Evolutionary conservation across 1,139 yeast species (phyloP).

Genomic region (Debaryomyces sp.): DNA sequence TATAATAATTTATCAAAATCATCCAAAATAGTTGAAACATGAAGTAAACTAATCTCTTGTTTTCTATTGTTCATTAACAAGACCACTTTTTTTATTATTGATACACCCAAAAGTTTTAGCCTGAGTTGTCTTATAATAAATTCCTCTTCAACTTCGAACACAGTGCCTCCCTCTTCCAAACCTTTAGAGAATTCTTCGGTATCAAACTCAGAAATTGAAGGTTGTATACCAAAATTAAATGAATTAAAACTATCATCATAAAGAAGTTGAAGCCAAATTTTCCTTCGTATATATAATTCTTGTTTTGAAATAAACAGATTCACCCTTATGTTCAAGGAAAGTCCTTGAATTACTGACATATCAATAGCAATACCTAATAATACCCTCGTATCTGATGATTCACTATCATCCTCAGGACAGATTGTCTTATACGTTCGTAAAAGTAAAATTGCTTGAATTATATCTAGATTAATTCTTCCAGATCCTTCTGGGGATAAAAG

Average conservation of each 20-base stretch:
- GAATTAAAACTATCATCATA: not conserved
- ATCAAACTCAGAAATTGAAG: not conserved
- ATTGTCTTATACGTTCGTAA: conserved; percentile 48
- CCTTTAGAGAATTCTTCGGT: not conserved
- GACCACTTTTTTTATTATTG: not conserved
- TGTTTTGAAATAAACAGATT: not conserved
- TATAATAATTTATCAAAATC: not conserved
- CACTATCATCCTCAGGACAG: conserved; percentile 53
- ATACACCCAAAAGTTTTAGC: not conserved
- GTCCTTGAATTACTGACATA: not conserved
- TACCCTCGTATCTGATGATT: conserved; percentile 6
- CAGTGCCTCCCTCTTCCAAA: not conserved
- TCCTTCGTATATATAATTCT: not conserved
- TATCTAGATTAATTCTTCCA: conserved; percentile 36
- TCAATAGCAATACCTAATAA: conserved; percentile 7
- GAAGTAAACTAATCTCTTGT: not conserved
- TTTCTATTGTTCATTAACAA: not conserved
- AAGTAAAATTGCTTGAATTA: conserved; percentile 52
- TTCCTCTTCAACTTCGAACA: not conserved
- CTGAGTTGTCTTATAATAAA: not conserved
- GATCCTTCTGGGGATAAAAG: conserved; percentile 23
- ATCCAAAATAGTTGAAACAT: not conserved
- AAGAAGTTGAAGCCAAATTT: not conserved
- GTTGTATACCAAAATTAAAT: not conserved
- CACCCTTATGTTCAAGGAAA: not conserved